These are phyloP conservation scores for Nidularia sp. DNA, from an alignment of 768 basidiomycete genomes.

Conservation along the genomic window DNA sequence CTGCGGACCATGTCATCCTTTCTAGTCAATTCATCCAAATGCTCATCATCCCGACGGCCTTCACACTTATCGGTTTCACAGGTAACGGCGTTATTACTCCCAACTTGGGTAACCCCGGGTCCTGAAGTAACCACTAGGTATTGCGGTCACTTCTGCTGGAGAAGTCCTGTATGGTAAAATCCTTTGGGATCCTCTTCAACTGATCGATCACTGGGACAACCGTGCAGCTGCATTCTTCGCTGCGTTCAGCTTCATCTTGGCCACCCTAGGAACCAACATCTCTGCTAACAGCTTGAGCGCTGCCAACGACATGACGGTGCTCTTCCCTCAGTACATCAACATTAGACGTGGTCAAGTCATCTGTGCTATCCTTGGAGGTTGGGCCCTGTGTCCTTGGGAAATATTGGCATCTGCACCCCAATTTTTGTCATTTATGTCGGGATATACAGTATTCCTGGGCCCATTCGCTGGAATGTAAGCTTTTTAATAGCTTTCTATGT, in stretches of 20 bases:
- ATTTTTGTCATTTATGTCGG: slow-evolving; percentile 76
- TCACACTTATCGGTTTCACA: slow-evolving; percentile 73
- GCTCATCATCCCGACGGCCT: slow-evolving; percentile 70
- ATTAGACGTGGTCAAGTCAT: slow-evolving; percentile 76
- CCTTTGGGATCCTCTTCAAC: slow-evolving; percentile 70
- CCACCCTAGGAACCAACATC: slow-evolving; percentile 70
- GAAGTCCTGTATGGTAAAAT: slow-evolving; percentile 62
- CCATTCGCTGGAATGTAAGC: slow-evolving; percentile 79
- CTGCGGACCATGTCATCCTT: neutral
- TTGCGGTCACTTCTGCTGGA: slow-evolving; percentile 78
- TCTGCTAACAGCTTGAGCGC: slow-evolving; percentile 72
- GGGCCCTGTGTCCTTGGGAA: slow-evolving; percentile 86
- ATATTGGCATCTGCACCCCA: slow-evolving; percentile 65
- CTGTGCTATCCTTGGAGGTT: slow-evolving; percentile 79
- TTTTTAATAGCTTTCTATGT: neutral
- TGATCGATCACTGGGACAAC: slow-evolving; percentile 82
- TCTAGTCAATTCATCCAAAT: slow-evolving; percentile 70
- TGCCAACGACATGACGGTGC: slow-evolving; percentile 83
- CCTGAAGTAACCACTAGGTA: slow-evolving; percentile 29
- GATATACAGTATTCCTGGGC: slow-evolving; percentile 83
- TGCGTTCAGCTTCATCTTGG: slow-evolving; percentile 67
- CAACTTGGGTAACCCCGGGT: neutral
- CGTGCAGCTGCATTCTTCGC: slow-evolving; percentile 85
- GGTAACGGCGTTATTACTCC: slow-evolving; percentile 21
- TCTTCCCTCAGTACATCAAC: slow-evolving; percentile 75